These are phyloP conservation scores for Penicillium psychrofluorescens DNA, from an alignment of 495 filamentous ascomycete species.

Conservation along the genomic window DNA sequence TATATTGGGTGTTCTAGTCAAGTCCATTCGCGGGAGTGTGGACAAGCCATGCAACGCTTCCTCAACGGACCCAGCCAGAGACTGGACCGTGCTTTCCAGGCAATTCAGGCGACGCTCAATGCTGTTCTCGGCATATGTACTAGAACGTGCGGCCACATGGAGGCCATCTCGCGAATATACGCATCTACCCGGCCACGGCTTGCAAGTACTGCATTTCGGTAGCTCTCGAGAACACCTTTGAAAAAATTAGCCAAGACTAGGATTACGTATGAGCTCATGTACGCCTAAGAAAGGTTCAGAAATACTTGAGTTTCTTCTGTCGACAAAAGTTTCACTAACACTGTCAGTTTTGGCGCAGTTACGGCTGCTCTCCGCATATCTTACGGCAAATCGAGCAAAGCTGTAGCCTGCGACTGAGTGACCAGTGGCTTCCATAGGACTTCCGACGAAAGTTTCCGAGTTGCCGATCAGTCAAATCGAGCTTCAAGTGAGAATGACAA, in stretches of 20 bases:
- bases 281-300: background rate
- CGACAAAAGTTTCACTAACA: slow-evolving; percentile 11
- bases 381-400: slow-evolving; percentile 1
- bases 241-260: background rate
- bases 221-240: slow-evolving; percentile 13
- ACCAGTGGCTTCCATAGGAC: background rate
- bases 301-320: slow-evolving; percentile 16
- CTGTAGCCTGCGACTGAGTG: background rate
- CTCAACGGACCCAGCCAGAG: background rate
- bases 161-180: slow-evolving; percentile 6
- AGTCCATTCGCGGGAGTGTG: no score
- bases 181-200: slow-evolving; percentile 13
- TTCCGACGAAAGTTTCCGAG: background rate
- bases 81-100: background rate
- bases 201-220: slow-evolving; percentile 15
- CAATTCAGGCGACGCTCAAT: background rate
- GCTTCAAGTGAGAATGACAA: no score
- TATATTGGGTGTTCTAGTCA: no score
- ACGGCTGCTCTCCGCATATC: background rate
- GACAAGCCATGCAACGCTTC: no score
- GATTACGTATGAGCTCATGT: no score
- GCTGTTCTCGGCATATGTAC: background rate
- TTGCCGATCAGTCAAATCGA: no score
- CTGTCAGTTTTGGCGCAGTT: slow-evolving; percentile 2
- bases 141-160: background rate